Percentiles rank a stretch among this genome's conserved stretches.
Conservation (phyloP, 2,329 filamentous ascomycete genomes). For the Stachybotrys echinatus region DNA sequence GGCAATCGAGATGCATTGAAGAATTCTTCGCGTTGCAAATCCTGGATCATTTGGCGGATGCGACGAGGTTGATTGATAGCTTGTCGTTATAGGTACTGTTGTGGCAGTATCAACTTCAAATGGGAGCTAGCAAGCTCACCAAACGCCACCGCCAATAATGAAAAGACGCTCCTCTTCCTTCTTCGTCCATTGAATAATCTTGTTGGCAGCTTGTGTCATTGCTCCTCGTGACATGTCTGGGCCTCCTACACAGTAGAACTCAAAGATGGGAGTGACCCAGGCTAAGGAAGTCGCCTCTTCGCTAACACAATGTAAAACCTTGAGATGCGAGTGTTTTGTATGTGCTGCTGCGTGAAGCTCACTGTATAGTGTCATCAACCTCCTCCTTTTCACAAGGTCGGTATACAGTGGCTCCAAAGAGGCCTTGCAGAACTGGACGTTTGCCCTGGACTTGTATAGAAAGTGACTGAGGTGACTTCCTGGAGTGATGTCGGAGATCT, state of each 20-base stretch:
- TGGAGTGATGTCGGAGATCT: conserved; percentile 69
- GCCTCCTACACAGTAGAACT: conserved; percentile 91
- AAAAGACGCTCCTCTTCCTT: conserved; percentile 91
- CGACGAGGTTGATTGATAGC: too few species aligned
- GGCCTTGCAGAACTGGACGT: conserved; percentile 95
- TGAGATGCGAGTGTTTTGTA: conserved; percentile 75
- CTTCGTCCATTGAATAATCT: conserved; percentile 86
- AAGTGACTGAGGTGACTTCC: conserved; percentile 84
- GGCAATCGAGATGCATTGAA: too few species aligned
- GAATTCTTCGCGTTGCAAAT: too few species aligned
- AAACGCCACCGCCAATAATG: conserved; percentile 95
- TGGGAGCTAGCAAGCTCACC: conserved; percentile 38
- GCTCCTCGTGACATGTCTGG: conserved; percentile 59
- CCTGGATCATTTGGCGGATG: too few species aligned
- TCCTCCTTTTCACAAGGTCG: conserved; percentile 53
- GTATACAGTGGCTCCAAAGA: conserved; percentile 66
- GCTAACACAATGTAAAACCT: conserved; percentile 75
- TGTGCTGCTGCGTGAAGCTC: conserved; percentile 82
- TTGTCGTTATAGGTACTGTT: too few species aligned
- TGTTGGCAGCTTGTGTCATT: conserved; percentile 80
- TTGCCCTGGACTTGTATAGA: conserved; percentile 87
- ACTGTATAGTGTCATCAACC: conserved; percentile 80
- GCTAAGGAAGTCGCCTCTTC: conserved; percentile 75
- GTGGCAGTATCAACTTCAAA: too few species aligned
- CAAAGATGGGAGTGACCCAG: conserved; percentile 88